Evolutionary conservation across 352 stramenopile genomes (phyloP).

Genomic region (Hyphochytrium catenoides): DNA sequence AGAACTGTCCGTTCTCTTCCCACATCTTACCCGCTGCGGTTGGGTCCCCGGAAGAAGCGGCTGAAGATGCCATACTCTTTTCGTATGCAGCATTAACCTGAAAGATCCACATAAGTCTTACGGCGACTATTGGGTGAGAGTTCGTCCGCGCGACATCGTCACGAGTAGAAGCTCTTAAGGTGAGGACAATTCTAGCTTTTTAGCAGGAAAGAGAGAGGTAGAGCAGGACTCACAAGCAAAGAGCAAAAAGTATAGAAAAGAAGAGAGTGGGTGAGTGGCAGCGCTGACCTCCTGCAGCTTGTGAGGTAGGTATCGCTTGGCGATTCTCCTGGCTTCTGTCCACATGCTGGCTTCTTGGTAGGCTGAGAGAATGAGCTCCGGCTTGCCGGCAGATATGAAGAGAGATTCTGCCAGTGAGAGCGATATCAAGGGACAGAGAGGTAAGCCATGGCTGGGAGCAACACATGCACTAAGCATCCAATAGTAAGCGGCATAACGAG

Average conservation of each 20-base stretch:
- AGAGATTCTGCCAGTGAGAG: slow-evolving; percentile 64
- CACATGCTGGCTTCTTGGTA: slow-evolving; percentile 64
- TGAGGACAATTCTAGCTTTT: too few relatives aligned
- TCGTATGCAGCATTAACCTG: too few relatives aligned
- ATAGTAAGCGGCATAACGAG: not conserved
- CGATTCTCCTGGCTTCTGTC: slow-evolving; percentile 62
- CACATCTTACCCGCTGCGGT: slow-evolving; percentile 58
- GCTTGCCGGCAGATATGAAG: slow-evolving; percentile 69
- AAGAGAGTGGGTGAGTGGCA: slow-evolving; percentile 31
- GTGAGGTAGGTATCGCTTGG: slow-evolving; percentile 69
- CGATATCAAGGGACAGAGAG: too few relatives aligned
- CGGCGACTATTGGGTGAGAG: too few relatives aligned
- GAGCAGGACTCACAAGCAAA: not conserved
- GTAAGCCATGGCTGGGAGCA: too few relatives aligned
- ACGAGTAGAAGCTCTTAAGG: too few relatives aligned
- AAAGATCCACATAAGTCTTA: too few relatives aligned
- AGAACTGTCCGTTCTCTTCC: slow-evolving; percentile 62
- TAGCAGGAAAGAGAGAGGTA: too few relatives aligned
- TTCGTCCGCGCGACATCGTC: too few relatives aligned
- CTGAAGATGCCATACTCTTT: too few relatives aligned
- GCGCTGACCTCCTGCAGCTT: slow-evolving; percentile 72
- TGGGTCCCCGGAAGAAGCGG: slow-evolving; percentile 38
- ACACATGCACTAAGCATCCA: too few relatives aligned
- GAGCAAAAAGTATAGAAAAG: not conserved
- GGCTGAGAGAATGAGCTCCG: slow-evolving; percentile 56